A percentile compares a stretch with the other conserved stretches of the same genome.
Evolutionary conservation across 2,329 filamentous ascomycete genomes (phyloP).

Genomic region (Exophiala phaeomuriformis): DNA sequence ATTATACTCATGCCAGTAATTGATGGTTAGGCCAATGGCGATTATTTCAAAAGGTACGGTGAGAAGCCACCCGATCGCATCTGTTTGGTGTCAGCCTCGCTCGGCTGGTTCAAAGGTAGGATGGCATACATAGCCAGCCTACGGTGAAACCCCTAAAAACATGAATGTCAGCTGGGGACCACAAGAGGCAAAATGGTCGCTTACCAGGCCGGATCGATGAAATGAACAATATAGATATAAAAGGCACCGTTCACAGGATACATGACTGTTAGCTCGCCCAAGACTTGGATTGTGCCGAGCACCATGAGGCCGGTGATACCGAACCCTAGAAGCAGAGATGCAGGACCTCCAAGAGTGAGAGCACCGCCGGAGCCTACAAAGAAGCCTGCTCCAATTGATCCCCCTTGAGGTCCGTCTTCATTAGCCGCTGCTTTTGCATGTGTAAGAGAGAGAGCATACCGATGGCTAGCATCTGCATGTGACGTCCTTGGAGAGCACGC

Average conservation of each 20-base stretch:
- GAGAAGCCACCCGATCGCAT: conserved; percentile 80
- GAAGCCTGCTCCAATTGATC: conserved; percentile 34
- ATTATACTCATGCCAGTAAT: conserved; percentile 30
- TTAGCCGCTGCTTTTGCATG: neutral
- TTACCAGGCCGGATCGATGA: conserved; percentile 87
- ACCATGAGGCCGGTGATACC: conserved; percentile 65
- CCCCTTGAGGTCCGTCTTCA: conserved; percentile 26
- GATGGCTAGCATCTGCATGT: conserved; percentile 28
- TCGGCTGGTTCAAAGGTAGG: no score
- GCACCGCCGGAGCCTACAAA: conserved; percentile 28
- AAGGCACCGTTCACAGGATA: conserved; percentile 91
- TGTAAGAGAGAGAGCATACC: conserved; percentile 7
- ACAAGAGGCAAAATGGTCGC: neutral
- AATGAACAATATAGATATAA: conserved; percentile 81
- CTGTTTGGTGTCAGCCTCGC: no score
- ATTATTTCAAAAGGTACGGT: conserved; percentile 80
- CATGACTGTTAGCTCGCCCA: conserved; percentile 83
- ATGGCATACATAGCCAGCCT: conserved; percentile 67
- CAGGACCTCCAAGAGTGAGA: conserved; percentile 34
- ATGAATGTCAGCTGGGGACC: neutral
- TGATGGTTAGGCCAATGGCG: conserved; percentile 55
- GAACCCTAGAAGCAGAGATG: conserved; percentile 38
- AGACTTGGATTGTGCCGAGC: conserved; percentile 81
- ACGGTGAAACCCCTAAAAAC: conserved; percentile 61
- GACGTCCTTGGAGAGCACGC: conserved; percentile 42